A percentile compares a stretch with the other conserved stretches of the same genome.
phyloP scores from a whole-genome alignment of 345 rosid species.

The Limnanthes douglasii region DNA sequence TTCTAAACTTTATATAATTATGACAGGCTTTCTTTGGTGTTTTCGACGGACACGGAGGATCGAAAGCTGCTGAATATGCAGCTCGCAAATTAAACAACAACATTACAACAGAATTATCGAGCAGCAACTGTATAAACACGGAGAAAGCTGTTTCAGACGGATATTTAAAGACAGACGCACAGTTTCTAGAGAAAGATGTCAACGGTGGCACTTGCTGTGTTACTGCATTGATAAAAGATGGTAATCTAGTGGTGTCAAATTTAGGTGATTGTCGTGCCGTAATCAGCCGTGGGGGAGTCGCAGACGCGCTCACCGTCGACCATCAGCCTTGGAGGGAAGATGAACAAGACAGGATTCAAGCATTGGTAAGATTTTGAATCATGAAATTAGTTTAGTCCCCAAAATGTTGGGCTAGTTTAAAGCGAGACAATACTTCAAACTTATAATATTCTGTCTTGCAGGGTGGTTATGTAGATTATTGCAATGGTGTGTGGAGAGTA shows the following conservation, averaged over 20 bases:
- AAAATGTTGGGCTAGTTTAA: too few relatives aligned
- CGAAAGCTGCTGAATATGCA: slow-evolving; percentile 70
- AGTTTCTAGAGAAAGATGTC: slow-evolving; percentile 32
- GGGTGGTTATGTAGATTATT: slow-evolving; percentile 68
- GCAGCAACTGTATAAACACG: too few relatives aligned
- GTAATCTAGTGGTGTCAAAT: slow-evolving; percentile 48
- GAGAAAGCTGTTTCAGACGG: slow-evolving; percentile 40
- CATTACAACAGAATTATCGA: slow-evolving; percentile 32
- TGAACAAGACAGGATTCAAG: slow-evolving; percentile 49
- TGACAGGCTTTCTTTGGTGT: slow-evolving; percentile 76
- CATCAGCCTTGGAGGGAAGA: slow-evolving; percentile 51
- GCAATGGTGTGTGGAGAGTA: slow-evolving; percentile 74
- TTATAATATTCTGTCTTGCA: background rate
- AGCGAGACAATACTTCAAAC: background rate
- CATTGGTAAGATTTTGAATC: slow-evolving; percentile 52
- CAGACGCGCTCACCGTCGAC: slow-evolving; percentile 70
- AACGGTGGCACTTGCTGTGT: slow-evolving; percentile 75
- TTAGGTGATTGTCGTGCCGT: slow-evolving; percentile 88
- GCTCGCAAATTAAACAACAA: slow-evolving; percentile 45
- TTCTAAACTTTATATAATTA: too few relatives aligned
- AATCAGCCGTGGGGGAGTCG: slow-evolving; percentile 47
- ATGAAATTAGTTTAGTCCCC: too few relatives aligned
- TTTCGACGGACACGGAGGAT: slow-evolving; percentile 87
- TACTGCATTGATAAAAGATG: slow-evolving; percentile 47
- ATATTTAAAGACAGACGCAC: slow-evolving; percentile 47